These are phyloP conservation scores for Emericellopsis cladophorae DNA, from an alignment of 2,329 filamentous ascomycete species.

Conservation along the genomic window DNA sequence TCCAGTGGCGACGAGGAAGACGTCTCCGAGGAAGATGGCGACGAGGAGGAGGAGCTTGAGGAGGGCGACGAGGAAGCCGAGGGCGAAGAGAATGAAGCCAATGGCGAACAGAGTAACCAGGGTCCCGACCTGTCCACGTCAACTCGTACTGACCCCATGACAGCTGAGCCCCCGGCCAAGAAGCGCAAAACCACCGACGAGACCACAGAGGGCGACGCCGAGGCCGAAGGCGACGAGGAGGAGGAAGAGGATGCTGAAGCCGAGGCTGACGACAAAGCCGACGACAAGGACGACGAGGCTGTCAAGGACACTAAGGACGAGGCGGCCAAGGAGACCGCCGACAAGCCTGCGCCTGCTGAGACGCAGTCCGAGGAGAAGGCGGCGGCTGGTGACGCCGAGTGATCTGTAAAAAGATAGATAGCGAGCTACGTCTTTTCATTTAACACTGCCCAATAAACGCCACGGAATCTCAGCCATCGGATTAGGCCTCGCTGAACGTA, in stretches of 20 bases:
- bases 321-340: conserved; percentile 5
- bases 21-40: conserved; percentile 24
- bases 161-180: conserved; percentile 33
- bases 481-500: too few relatives aligned
- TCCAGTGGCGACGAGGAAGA: conserved; percentile 26
- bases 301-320: conserved; percentile 12
- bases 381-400: conserved; percentile 8
- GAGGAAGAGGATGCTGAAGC: conserved; percentile 9
- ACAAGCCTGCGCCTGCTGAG: conserved; percentile 8
- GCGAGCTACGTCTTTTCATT: neutral
- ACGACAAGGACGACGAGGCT: conserved; percentile 11
- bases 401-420: neutral
- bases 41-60: conserved; percentile 25
- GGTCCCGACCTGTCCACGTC: conserved; percentile 3
- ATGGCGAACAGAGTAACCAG: conserved; percentile 22
- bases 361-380: conserved; percentile 7
- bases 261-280: conserved; percentile 9
- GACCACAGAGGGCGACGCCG: conserved; percentile 9
- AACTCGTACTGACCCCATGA: conserved; percentile 8
- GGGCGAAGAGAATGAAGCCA: conserved; percentile 15
- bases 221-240: conserved; percentile 11
- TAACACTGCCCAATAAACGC: too few relatives aligned
- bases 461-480: too few relatives aligned
- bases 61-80: conserved; percentile 19
- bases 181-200: conserved; percentile 32